Evolutionary conservation across 352 stramenopile genomes (phyloP).

Genomic region (Pythium folliculosum): DNA sequence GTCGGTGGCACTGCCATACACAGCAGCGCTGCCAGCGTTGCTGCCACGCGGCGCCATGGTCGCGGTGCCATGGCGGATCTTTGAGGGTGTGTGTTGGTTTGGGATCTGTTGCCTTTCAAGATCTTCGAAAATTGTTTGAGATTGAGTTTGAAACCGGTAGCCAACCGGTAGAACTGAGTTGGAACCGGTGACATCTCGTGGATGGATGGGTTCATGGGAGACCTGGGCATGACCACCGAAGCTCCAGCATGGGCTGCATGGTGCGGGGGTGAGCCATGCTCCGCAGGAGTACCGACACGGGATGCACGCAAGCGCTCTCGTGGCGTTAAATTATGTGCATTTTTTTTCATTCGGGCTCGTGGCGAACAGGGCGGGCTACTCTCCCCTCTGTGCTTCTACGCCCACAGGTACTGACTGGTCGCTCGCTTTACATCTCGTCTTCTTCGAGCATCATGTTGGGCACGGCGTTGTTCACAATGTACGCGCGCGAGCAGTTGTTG

Average conservation of each 20-base stretch:
- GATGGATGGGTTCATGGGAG: background rate
- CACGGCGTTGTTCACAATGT: conserved; percentile 76
- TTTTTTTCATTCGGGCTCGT: background rate
- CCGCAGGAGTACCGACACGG: too few species aligned
- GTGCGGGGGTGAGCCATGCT: too few species aligned
- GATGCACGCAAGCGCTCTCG: too few species aligned
- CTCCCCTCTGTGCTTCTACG: background rate
- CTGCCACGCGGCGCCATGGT: background rate
- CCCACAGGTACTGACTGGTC: too few species aligned
- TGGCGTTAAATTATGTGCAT: background rate
- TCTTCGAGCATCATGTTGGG: conserved; percentile 88
- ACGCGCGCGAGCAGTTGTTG: conserved; percentile 83
- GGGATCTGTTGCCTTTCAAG: background rate
- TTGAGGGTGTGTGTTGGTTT: background rate
- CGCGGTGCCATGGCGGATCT: background rate
- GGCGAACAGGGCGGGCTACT: background rate
- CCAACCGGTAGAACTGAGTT: background rate
- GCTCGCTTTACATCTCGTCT: conserved; percentile 67
- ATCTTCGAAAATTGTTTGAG: too few species aligned
- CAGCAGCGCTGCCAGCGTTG: background rate
- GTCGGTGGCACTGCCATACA: background rate
- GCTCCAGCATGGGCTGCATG: too few species aligned
- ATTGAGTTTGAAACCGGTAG: too few species aligned
- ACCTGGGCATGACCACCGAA: too few species aligned
- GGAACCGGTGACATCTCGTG: background rate